Base-by-base conservation (phyloP, 768 basidiomycete genomes). In the Lactarius trivialis region DNA sequence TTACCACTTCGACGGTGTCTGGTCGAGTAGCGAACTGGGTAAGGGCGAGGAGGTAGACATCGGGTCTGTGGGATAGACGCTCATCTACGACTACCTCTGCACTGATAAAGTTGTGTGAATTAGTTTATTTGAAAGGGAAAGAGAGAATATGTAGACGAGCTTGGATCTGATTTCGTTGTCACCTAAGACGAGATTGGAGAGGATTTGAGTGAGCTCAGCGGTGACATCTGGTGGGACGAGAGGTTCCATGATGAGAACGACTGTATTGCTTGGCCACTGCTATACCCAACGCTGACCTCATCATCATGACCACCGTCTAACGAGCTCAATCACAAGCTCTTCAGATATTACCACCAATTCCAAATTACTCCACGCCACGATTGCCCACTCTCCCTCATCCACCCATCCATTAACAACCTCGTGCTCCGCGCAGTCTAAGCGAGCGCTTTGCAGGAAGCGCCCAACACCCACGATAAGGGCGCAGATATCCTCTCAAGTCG, bases 71-170 rank as follows among this genome's bases (percentile, higher is more conserved):
- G 19, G 83, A 82, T 26, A 93, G 77, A 15, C 90, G 80, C 65
- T 93, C 88, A 70, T 92, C 89, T 60, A 93, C 89, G 0, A 86
- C 86, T 61, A 85, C 84, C 69, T 92, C 90, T 55, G 91, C 90
- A 75, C 89, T 83, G 26, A 17, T 50, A 41, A 65, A 34, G 37
- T 41, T 24, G 59, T 56, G 39, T 41, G 39, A 30, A 30, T 37
- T 36, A 60, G 49, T 26, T 32, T 34, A 30, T 5, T 54, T n/a
- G 34, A 12, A 15, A 39, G 58, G 43, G 51, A 64, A 43, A 36
- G 51, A n/a, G 45, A 55, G 26, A 33, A 28, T 41, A 39, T 55
- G 60, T 9, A 60, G 24, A 62, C 72, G 24, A 68, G 88, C 89
- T 80, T 86, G 66, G 85, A 77, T 19, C 90, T 84, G 55, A 93